Conservation (phyloP, 2,329 filamentous ascomycete genomes). For the Thielaviopsis populi region DNA sequence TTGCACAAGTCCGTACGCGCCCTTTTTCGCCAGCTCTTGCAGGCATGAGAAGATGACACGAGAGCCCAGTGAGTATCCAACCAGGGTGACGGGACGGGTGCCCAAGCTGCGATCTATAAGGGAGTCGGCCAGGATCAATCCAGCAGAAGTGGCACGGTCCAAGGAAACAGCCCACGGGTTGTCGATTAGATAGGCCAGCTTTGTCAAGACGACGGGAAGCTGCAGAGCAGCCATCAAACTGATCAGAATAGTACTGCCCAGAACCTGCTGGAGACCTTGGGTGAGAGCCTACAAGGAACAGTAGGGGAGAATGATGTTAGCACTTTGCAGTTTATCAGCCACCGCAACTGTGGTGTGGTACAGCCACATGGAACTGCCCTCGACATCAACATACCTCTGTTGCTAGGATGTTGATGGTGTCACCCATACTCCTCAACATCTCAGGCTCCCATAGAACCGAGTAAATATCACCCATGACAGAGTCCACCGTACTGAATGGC, state of each 20-base stretch:
- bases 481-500: conserved; percentile 90
- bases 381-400: conserved; percentile 55
- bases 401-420: conserved; percentile 94
- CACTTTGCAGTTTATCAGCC: neutral
- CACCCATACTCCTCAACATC: conserved; percentile 94
- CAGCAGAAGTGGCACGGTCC: conserved; percentile 73
- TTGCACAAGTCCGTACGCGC: conserved; percentile 74
- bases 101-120: conserved; percentile 83
- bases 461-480: conserved; percentile 96
- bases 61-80: conserved; percentile 86
- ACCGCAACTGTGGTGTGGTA: no score
- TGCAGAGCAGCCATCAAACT: conserved; percentile 85
- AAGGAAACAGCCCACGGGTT: conserved; percentile 98
- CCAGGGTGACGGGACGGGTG: conserved; percentile 76
- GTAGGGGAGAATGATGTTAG: conserved; percentile 6
- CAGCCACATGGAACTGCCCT: no score
- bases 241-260: conserved; percentile 78
- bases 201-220: conserved; percentile 81
- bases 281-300: conserved; percentile 56
- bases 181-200: conserved; percentile 90
- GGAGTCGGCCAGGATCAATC: conserved; percentile 86
- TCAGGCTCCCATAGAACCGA: conserved; percentile 96
- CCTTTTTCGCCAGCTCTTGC: conserved; percentile 68
- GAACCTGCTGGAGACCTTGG: conserved; percentile 86
- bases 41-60: conserved; percentile 87